Conservation (phyloP, 1,284 basidiomycete species). For the Schizophyllum amplum region DNA sequence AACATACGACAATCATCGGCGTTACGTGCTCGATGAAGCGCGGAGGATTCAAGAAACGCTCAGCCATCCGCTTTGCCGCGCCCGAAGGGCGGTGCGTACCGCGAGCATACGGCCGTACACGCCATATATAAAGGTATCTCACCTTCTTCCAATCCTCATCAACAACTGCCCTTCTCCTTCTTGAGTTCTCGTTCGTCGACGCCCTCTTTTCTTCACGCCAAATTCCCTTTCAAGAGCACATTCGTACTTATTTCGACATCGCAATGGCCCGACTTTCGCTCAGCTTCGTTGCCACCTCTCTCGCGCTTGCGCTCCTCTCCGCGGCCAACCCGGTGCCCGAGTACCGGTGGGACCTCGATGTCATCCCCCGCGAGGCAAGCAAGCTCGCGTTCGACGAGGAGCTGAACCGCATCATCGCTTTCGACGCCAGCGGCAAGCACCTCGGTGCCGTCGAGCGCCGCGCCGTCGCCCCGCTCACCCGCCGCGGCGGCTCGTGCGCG, state of each 20-base stretch:
- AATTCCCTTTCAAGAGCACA: not conserved
- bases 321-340: not conserved
- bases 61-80: not conserved
- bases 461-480: not conserved
- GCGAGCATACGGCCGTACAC: not conserved
- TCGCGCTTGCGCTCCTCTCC: not conserved
- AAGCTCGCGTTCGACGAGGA: conserved; percentile 3
- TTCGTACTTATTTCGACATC: not conserved
- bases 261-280: not conserved
- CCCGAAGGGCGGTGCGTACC: not conserved
- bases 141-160: not conserved
- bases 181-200: not conserved
- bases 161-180: not conserved
- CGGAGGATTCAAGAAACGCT: not conserved
- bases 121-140: not conserved
- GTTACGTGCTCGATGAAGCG: not conserved
- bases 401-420: conserved; percentile 1
- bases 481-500: not conserved
- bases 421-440: not conserved
- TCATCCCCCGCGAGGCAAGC: conserved; percentile 1
- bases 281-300: not conserved
- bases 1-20: not conserved
- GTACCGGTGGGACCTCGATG: not conserved
- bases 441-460: not conserved
- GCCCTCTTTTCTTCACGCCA: not conserved